These are phyloP conservation scores for Prunella vulgaris DNA, from an alignment of 257 asterid genomes.

Conservation along the genomic window DNA sequence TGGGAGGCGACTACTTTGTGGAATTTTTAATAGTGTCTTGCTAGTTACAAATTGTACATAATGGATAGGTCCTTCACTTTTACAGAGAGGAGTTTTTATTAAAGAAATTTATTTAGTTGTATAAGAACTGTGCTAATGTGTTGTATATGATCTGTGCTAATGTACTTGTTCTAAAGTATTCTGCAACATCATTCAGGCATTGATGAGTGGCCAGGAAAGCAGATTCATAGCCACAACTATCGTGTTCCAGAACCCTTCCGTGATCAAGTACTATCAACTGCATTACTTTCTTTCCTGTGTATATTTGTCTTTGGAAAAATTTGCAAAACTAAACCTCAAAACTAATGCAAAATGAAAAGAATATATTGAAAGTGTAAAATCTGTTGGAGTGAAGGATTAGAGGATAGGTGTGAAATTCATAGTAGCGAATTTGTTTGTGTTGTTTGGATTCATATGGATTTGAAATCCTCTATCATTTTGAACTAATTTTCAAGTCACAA, in stretches of 20 bases:
- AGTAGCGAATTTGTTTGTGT: not conserved
- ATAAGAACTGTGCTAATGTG: not conserved
- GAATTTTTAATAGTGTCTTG: too few species aligned
- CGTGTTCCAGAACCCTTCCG: constrained; percentile 78
- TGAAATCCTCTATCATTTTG: not conserved
- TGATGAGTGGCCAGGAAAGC: constrained; percentile 86
- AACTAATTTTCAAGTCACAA: not conserved
- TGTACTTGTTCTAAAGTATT: not conserved
- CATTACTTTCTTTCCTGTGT: constrained; percentile 15
- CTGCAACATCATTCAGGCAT: constrained; percentile 48
- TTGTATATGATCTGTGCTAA: not conserved
- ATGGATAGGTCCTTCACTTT: not conserved
- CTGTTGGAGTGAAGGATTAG: not conserved
- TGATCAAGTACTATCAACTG: constrained; percentile 64
- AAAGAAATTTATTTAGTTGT: not conserved
- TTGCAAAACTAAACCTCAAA: not conserved
- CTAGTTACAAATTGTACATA: not conserved
- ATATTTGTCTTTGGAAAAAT: not conserved
- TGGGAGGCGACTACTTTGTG: too few species aligned
- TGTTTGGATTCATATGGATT: not conserved
- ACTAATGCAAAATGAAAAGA: not conserved
- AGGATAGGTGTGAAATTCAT: not conserved
- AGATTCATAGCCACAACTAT: constrained; percentile 94
- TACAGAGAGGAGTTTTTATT: not conserved
- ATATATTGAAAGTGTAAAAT: not conserved